Evolutionary conservation across 768 basidiomycete species (phyloP).

Genomic region (Leccinum disarticulatum): DNA sequence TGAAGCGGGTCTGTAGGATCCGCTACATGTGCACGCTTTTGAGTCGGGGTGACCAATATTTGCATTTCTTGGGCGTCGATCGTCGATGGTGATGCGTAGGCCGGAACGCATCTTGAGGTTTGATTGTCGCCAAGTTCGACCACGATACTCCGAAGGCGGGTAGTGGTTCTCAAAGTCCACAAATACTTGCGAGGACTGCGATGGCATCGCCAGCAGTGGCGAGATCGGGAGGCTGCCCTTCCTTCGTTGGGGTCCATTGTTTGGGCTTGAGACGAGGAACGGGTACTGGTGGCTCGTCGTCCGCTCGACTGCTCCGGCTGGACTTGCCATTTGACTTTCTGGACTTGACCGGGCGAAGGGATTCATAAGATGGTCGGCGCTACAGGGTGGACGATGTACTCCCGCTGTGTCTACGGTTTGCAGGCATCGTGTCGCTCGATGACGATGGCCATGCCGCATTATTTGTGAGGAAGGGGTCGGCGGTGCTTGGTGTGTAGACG

Average conservation of each 20-base stretch:
- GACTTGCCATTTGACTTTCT: constrained; percentile 32
- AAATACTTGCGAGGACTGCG: constrained; percentile 27
- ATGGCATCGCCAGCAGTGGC: constrained; percentile 20
- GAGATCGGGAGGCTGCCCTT: constrained; percentile 51
- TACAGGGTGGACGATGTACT: constrained; percentile 22
- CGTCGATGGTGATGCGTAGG: constrained; percentile 31
- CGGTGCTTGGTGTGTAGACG: constrained; percentile 27
- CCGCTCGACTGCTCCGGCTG: constrained; percentile 25
- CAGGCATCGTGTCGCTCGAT: constrained; percentile 25
- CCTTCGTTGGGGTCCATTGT: constrained; percentile 35
- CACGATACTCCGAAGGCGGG: constrained; percentile 29
- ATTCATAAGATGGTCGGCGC: constrained; percentile 39
- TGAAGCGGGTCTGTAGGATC: constrained; percentile 11
- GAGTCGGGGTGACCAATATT: constrained; percentile 60
- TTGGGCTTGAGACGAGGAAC: constrained; percentile 32
- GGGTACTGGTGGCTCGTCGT: constrained; percentile 32
- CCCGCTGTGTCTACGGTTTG: constrained; percentile 29
- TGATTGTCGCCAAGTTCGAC: constrained; percentile 27
- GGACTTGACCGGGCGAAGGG: constrained; percentile 42
- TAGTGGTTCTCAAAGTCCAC: constrained; percentile 24
- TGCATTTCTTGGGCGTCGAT: constrained; percentile 70
- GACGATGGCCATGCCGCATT: constrained; percentile 29
- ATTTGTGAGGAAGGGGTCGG: constrained; percentile 19
- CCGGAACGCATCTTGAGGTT: constrained; percentile 33
- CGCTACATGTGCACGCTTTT: constrained; percentile 52